Percentiles rank a stretch among this genome's conserved stretches.
Conservation (phyloP, 2,329 filamentous ascomycete genomes). For the Epichloe aotearoae region DNA sequence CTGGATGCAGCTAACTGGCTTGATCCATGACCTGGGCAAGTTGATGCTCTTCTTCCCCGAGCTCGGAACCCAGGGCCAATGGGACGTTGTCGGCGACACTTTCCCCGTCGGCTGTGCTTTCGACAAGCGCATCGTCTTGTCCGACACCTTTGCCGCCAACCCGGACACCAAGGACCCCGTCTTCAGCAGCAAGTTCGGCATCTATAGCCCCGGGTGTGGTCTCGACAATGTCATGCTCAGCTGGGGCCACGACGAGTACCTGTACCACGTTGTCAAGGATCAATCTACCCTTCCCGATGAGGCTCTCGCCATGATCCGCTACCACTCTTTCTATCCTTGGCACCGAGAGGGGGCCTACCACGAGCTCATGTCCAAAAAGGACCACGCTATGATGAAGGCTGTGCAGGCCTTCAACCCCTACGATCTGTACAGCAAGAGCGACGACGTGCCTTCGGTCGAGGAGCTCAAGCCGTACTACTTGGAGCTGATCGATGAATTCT, state of each 20-base stretch:
- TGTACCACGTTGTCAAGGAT: slow-evolving; percentile 76
- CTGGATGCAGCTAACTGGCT: slow-evolving; percentile 68
- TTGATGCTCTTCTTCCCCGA: slow-evolving; percentile 63
- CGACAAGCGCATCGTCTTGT: slow-evolving; percentile 67
- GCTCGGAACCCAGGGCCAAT: slow-evolving; percentile 60
- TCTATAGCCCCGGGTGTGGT: slow-evolving; percentile 68
- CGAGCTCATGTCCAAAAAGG: slow-evolving; percentile 73
- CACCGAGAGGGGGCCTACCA: slow-evolving; percentile 68
- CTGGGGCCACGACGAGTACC: slow-evolving; percentile 82
- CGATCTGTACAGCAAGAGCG: slow-evolving; percentile 84
- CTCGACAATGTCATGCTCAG: slow-evolving; percentile 80
- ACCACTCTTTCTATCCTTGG: slow-evolving; percentile 91
- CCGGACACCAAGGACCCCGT: slow-evolving; percentile 58
- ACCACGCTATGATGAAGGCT: slow-evolving; percentile 65
- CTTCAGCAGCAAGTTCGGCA: slow-evolving; percentile 65
- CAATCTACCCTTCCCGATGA: slow-evolving; percentile 68
- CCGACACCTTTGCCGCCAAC: slow-evolving; percentile 63
- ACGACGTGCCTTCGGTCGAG: slow-evolving; percentile 62
- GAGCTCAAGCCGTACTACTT: slow-evolving; percentile 51
- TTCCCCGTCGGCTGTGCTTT: slow-evolving; percentile 69
- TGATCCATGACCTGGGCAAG: slow-evolving; percentile 72
- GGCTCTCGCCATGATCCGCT: slow-evolving; percentile 83
- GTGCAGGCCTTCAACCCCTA: slow-evolving; percentile 85
- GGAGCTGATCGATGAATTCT: slow-evolving; percentile 30
- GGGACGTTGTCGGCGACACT: slow-evolving; percentile 84